Base-by-base conservation (phyloP, 306 rosid genomes). In the Echinosophora koreensis region DNA sequence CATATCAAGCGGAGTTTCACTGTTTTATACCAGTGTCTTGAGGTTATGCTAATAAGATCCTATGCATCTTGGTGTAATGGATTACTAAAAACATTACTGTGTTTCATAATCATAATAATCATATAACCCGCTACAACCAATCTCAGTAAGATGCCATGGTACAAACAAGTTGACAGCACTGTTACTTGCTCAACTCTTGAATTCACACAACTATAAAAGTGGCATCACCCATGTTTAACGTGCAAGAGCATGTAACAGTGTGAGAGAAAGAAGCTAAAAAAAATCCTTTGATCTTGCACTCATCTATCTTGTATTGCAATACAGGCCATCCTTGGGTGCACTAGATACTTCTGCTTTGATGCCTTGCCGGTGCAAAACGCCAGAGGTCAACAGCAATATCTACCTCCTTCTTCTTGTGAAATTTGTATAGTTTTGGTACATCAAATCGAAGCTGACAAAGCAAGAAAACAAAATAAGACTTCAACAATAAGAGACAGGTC, bases 371-470 rank as follows among this genome's bases (percentile, higher is more conserved):
- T 55, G 87, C 89, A 41, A 96, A 92, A 77, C 94, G 91, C 99
- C 98, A 96, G 70, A 91, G 95, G 78, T 96, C 97, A 34, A 92
- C 99, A 0, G 94, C 96, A 10, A 92, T 85, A 61, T 96, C 97
- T 6, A 91, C 96, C 81, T 87, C 94, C 82, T 87, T 89, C 84
- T 89, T 96, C 91, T 90, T 91, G 66, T 96, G 99, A 88, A 92
- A 92, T 83, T 92, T 92, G 90, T 96, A 92, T 2, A 88, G 76
- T 67, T 88, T 85, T 0, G 96, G 98, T 30, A 96, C 77, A 64
- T 86, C 91, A 46, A 37, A 91, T 32, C 96, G 96, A 82, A 92
- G 98, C 99, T 96, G 88, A 74, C 15, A 50, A 77, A 66, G 55
- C 14, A 82, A 60, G 58, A 71, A 47, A 58, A 67, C 22, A 74